Conservation (phyloP, 2,329 filamentous ascomycete genomes). For the Pseudogymnoascus sp. region DNA sequence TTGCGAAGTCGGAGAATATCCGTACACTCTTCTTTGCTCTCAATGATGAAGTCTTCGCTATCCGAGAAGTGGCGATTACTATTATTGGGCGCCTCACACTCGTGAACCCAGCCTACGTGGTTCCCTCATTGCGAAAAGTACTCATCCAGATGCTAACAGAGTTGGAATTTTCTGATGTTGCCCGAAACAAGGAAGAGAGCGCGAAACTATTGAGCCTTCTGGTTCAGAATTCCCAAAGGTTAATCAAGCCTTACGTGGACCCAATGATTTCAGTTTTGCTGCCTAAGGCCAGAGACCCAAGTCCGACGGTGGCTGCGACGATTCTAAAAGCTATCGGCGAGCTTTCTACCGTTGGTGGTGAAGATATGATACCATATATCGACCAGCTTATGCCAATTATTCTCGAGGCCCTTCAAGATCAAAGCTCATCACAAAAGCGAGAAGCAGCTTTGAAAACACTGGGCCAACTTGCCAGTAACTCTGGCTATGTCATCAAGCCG, state of each 20-base stretch:
- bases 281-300: constrained; percentile 80
- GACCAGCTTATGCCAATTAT: constrained; percentile 91
- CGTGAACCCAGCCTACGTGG: constrained; percentile 94
- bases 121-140: constrained; percentile 88
- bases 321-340: constrained; percentile 95
- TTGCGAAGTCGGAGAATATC: constrained; percentile 97
- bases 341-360: constrained; percentile 84
- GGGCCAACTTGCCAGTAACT: constrained; percentile 89
- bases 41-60: constrained; percentile 89
- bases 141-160: constrained; percentile 94
- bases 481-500: constrained; percentile 93
- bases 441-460: constrained; percentile 86
- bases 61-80: constrained; percentile 88
- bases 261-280: constrained; percentile 93
- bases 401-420: constrained; percentile 86
- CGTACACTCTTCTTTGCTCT: constrained; percentile 90
- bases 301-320: constrained; percentile 82
- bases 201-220: constrained; percentile 87
- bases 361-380: constrained; percentile 89
- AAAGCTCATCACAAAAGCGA: constrained; percentile 82
- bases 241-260: constrained; percentile 95
- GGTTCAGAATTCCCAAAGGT: constrained; percentile 82
- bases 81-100: constrained; percentile 90
- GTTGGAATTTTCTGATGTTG: constrained; percentile 89
- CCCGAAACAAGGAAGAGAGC: constrained; percentile 93